Conservation (phyloP, 2,329 filamentous ascomycete genomes). For the Stachybotrys chlorohalonatus region DNA sequence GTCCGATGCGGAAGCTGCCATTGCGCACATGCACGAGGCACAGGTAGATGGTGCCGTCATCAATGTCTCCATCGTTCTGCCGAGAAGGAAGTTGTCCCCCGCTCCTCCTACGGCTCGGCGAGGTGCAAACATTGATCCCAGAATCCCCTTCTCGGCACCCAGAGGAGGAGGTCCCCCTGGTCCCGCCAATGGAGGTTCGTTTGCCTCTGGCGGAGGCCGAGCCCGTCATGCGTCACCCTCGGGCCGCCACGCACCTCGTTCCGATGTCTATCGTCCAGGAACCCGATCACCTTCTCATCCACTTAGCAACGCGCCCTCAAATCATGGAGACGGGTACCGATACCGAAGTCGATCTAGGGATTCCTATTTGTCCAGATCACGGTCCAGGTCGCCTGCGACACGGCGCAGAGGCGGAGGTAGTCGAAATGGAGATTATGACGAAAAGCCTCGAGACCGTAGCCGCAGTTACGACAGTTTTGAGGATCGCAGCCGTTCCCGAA, state of each 20-base stretch:
- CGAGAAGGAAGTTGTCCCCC: conserved; percentile 71
- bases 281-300: conserved; percentile 34
- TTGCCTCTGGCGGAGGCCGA: conserved; percentile 24
- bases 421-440: conserved; percentile 20
- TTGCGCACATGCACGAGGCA: conserved; percentile 97
- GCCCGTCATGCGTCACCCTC: conserved; percentile 27
- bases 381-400: conserved; percentile 31
- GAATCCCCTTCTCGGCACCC: conserved; percentile 20
- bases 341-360: conserved; percentile 35
- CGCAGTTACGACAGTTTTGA: conserved; percentile 34
- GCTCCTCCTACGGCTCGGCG: conserved; percentile 65
- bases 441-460: conserved; percentile 37
- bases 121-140: conserved; percentile 48
- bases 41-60: conserved; percentile 77
- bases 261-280: conserved; percentile 55
- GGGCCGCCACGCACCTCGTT: conserved; percentile 30
- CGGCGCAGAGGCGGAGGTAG: conserved; percentile 21
- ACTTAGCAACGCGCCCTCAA: conserved; percentile 19
- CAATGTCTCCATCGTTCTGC: conserved; percentile 81
- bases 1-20: conserved; percentile 75
- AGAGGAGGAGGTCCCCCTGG: conserved; percentile 21
- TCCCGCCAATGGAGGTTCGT: conserved; percentile 14
- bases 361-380: conserved; percentile 39
- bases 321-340: conserved; percentile 29
- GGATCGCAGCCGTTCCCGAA: conserved; percentile 30